These are phyloP conservation scores for Spathaspora sp. DNA, from an alignment of 1,139 yeast genomes.

Conservation along the genomic window DNA sequence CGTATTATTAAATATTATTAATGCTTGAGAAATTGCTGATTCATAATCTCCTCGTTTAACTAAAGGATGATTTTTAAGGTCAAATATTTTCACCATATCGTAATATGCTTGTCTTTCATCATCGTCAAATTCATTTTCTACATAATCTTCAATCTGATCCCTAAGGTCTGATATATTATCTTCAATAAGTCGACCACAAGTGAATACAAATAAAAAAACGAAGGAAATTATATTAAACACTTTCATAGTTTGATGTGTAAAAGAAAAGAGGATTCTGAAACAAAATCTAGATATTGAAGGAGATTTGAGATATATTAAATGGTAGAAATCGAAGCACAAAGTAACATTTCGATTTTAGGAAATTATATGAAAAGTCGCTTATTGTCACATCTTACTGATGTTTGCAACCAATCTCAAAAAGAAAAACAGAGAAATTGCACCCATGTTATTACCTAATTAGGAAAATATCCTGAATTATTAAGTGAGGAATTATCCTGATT, in stretches of 20 bases:
- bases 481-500: not conserved
- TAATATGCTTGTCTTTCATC: conserved; percentile 15
- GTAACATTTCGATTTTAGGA: not conserved
- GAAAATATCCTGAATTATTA: conserved; percentile 6
- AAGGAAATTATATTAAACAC: not conserved
- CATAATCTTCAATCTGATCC: conserved; percentile 12
- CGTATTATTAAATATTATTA: conserved; percentile 32
- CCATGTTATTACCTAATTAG: conserved; percentile 13
- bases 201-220: not conserved
- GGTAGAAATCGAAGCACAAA: not conserved
- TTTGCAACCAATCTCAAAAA: not conserved
- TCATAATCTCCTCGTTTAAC: conserved; percentile 20
- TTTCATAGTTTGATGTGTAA: not conserved
- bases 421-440: not conserved
- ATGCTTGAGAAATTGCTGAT: conserved; percentile 22
- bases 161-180: not conserved
- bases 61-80: not conserved
- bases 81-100: conserved; percentile 9
- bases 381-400: not conserved
- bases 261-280: not conserved
- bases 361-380: not conserved
- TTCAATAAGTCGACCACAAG: not conserved
- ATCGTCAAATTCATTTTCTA: conserved; percentile 14
- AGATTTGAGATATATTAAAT: not conserved
- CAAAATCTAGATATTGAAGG: not conserved